Evolutionary conservation across 345 rosid species (phyloP).

Genomic region (Turritis glabra): DNA sequence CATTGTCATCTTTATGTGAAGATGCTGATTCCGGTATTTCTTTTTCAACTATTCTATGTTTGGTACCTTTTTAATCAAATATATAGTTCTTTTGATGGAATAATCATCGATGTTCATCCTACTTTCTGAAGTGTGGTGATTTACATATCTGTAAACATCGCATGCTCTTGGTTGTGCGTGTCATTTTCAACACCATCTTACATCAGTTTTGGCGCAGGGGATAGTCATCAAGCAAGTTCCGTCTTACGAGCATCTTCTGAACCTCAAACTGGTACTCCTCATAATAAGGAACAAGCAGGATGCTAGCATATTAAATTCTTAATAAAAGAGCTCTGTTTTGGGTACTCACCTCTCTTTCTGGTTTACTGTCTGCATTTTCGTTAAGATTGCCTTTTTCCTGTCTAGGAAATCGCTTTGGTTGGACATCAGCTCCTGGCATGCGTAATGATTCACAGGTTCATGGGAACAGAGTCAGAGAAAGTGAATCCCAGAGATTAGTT

Average conservation of each 20-base stretch:
- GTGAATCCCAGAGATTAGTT: slow-evolving; percentile 52
- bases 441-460: slow-evolving; percentile 39
- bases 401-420: slow-evolving; percentile 43
- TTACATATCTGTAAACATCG: slow-evolving; percentile 15
- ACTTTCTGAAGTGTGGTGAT: slow-evolving; percentile 9
- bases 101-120: slow-evolving; percentile 1
- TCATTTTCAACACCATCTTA: slow-evolving; percentile 21
- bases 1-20: slow-evolving; percentile 71
- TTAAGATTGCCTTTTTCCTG: slow-evolving; percentile 27
- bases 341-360: slow-evolving; percentile 38
- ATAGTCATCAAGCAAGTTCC: slow-evolving; percentile 61
- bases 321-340: slow-evolving; percentile 32
- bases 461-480: slow-evolving; percentile 42
- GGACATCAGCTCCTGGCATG: slow-evolving; percentile 42
- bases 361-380: slow-evolving; percentile 11
- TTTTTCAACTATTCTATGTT: slow-evolving; percentile 3
- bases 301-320: slow-evolving; percentile 34
- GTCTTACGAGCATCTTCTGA: slow-evolving; percentile 39
- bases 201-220: slow-evolving; percentile 54
- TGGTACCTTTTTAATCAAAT: not conserved
- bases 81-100: slow-evolving; percentile 11
- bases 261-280: slow-evolving; percentile 45
- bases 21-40: slow-evolving; percentile 85
- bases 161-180: slow-evolving; percentile 22
- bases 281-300: slow-evolving; percentile 36